Percentiles rank a stretch among this genome's conserved stretches.
Evolutionary conservation across 805 yeast species (phyloP).

Genomic region (Suhomyces kilbournensis): DNA sequence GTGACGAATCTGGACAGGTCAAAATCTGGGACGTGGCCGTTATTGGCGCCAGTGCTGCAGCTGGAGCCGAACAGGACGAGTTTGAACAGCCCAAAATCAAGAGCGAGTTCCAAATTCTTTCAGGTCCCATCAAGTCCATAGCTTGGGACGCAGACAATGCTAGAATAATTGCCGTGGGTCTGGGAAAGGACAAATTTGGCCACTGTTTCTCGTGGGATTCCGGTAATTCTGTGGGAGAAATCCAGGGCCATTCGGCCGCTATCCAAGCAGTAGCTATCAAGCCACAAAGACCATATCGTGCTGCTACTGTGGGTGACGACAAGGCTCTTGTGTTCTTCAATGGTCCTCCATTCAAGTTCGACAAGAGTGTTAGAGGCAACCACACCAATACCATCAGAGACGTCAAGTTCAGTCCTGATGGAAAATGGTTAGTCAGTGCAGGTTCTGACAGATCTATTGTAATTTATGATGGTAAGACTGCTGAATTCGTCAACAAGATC

Average conservation of each 20-base stretch:
- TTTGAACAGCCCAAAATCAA: constrained; percentile 56
- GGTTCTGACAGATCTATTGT: constrained; percentile 81
- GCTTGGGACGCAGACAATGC: constrained; percentile 90
- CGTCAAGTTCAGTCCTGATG: constrained; percentile 80
- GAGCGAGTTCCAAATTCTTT: constrained; percentile 75
- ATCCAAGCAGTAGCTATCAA: constrained; percentile 83
- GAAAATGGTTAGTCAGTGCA: constrained; percentile 68
- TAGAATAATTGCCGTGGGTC: constrained; percentile 90
- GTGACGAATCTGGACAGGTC: constrained; percentile 87
- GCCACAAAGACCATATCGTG: constrained; percentile 86
- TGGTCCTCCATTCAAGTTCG: constrained; percentile 94
- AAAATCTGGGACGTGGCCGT: constrained; percentile 72
- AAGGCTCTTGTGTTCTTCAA: constrained; percentile 76
- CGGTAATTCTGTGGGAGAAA: constrained; percentile 96
- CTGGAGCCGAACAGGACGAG: constrained; percentile 31
- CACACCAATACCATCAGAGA: constrained; percentile 80
- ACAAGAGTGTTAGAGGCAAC: constrained; percentile 63
- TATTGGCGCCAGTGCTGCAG: constrained; percentile 21
- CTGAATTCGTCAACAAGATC: constrained; percentile 61
- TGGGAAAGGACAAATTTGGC: constrained; percentile 88
- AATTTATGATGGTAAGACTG: constrained; percentile 83
- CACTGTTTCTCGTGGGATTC: constrained; percentile 92
- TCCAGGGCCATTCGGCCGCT: constrained; percentile 84
- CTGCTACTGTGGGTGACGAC: constrained; percentile 91
- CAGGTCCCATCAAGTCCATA: constrained; percentile 77